A percentile compares a stretch with the other conserved stretches of the same genome.
Evolutionary conservation across 225 moss, liverwort and hornwort genomes (phyloP).

Genomic region (Antitrichia curtipendula): DNA sequence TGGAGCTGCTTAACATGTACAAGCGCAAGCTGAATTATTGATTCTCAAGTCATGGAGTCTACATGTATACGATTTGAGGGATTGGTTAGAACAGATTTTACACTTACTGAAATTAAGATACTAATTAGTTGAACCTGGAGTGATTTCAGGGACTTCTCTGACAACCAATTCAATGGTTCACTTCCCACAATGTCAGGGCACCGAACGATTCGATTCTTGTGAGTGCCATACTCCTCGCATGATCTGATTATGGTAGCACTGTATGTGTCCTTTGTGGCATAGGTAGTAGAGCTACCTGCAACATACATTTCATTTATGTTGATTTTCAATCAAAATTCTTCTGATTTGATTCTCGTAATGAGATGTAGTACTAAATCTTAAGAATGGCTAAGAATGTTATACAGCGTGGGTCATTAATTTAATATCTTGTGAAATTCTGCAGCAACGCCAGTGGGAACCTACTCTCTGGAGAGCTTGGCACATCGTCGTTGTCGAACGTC

Average conservation of each 20-base stretch:
- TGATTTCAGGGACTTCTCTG: slow-evolving; percentile 20
- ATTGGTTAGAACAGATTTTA: background rate
- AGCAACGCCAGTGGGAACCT: slow-evolving; percentile 23
- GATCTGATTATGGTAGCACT: background rate
- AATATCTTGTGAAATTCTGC: background rate
- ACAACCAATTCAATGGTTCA: slow-evolving; percentile 18
- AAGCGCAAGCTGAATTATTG: background rate
- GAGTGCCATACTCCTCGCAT: background rate
- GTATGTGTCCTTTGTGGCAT: background rate
- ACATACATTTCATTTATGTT: background rate
- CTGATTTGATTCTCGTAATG: background rate
- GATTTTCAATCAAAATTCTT: background rate
- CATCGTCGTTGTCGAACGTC: slow-evolving; percentile 2
- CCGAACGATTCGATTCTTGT: slow-evolving; percentile 19
- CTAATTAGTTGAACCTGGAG: background rate
- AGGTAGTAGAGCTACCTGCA: background rate
- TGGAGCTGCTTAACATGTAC: background rate
- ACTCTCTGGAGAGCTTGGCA: slow-evolving; percentile 5
- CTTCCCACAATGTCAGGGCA: slow-evolving; percentile 16
- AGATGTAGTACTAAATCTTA: background rate
- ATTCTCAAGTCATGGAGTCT: background rate
- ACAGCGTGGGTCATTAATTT: background rate
- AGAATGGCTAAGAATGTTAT: background rate
- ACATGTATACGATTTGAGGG: background rate
- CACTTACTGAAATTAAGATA: background rate